phyloP scores from a whole-genome alignment of 2,329 filamentous ascomycete genomes.

The Hymenoscyphus fraxineus region DNA sequence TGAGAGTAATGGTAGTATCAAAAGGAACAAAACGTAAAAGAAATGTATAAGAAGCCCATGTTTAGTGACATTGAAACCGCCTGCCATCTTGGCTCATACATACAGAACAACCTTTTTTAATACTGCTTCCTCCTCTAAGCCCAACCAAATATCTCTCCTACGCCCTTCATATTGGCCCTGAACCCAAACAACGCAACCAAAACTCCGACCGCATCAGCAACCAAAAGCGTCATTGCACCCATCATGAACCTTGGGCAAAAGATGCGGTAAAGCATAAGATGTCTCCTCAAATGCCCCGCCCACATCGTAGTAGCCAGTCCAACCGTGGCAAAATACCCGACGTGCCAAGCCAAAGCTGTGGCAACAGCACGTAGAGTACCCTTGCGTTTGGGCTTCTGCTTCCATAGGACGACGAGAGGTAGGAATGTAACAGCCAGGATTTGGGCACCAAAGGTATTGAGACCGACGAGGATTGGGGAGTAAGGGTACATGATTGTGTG shows the following conservation, averaged over 20 bases:
- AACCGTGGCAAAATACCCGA: conserved; percentile 79
- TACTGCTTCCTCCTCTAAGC: conserved; percentile 1
- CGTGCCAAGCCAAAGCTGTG: conserved; percentile 68
- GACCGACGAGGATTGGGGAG: conserved; percentile 73
- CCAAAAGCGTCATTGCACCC: conserved; percentile 64
- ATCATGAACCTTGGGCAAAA: conserved; percentile 91
- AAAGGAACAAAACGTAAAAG: not conserved
- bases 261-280: conserved; percentile 95
- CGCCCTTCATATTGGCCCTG: conserved; percentile 70
- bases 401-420: conserved; percentile 84
- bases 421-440: conserved; percentile 77
- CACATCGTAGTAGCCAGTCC: conserved; percentile 84
- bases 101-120: not conserved
- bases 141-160: conserved; percentile 84
- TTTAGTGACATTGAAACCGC: not conserved
- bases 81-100: not conserved
- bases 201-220: conserved; percentile 73
- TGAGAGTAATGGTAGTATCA: not conserved
- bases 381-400: conserved; percentile 69
- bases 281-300: conserved; percentile 80
- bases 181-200: conserved; percentile 69
- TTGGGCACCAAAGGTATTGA: conserved; percentile 88
- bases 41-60: not conserved
- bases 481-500: conserved; percentile 82
- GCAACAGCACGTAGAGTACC: conserved; percentile 52